Evolutionary conservation across 1,284 basidiomycete species (phyloP).

Genomic region (Boletus semigastroideus): DNA sequence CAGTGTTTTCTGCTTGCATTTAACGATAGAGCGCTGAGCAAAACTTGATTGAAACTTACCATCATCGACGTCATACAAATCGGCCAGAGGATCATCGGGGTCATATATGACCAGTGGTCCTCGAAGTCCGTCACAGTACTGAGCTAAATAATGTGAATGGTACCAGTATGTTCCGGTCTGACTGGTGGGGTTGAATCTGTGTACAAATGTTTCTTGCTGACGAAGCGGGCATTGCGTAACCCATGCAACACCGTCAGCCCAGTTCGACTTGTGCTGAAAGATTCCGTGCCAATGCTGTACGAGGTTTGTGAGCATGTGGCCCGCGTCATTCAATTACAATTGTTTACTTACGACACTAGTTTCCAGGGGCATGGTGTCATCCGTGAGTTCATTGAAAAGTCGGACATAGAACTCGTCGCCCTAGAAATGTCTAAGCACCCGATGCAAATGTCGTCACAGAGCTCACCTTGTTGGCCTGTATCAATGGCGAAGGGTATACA

Average conservation of each 20-base stretch:
- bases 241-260: conserved; percentile 33
- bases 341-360: conserved; percentile 34
- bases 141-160: conserved; percentile 31
- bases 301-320: not conserved
- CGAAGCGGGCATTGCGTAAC: conserved; percentile 36
- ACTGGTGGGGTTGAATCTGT: conserved; percentile 16
- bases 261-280: conserved; percentile 29
- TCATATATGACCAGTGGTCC: conserved; percentile 35
- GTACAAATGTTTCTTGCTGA: conserved; percentile 22
- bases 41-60: conserved; percentile 20
- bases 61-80: conserved; percentile 41
- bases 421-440: conserved; percentile 3
- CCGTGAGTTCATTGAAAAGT: conserved; percentile 33
- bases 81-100: conserved; percentile 29
- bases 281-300: conserved; percentile 37
- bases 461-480: conserved; percentile 21
- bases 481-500: conserved; percentile 26
- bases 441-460: not conserved
- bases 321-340: too few relatives aligned
- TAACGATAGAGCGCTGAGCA: not conserved
- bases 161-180: conserved; percentile 37
- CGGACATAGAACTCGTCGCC: conserved; percentile 18
- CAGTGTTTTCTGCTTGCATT: conserved; percentile 25
- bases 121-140: conserved; percentile 48
- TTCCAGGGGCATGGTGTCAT: conserved; percentile 31